Evolutionary conservation across 2,329 filamentous ascomycete genomes (phyloP).

Genomic region (Macrophomina tecta): DNA sequence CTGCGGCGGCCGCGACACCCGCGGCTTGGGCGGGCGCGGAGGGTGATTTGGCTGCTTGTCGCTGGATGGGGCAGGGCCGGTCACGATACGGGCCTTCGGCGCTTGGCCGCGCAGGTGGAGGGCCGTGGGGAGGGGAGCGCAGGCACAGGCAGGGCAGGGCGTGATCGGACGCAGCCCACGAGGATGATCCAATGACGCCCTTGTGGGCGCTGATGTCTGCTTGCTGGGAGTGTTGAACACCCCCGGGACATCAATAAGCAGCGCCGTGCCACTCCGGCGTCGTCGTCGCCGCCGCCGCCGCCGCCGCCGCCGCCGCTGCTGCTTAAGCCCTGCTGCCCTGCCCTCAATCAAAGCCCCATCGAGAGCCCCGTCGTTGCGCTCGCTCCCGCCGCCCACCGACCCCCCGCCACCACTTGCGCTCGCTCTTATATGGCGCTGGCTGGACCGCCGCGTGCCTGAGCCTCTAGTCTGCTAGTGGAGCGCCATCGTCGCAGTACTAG

Average conservation of each 20-base stretch:
- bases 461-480: constrained; percentile 10
- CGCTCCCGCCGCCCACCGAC: not conserved
- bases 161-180: constrained; percentile 22
- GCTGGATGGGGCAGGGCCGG: constrained; percentile 6
- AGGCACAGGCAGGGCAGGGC: not conserved
- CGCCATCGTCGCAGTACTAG: constrained; percentile 12
- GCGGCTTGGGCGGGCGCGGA: not conserved
- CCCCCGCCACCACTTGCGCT: not conserved
- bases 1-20: constrained; percentile 19
- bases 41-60: constrained; percentile 13
- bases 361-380: not conserved
- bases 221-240: not conserved
- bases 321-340: not conserved
- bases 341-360: not conserved
- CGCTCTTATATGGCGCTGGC: not conserved
- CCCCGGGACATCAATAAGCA: constrained; percentile 20
- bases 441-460: constrained; percentile 13
- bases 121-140: not conserved
- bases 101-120: constrained; percentile 1
- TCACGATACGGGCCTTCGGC: constrained; percentile 14
- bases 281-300: not conserved
- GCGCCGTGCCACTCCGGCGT: constrained; percentile 15
- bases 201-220: not conserved
- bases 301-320: not conserved
- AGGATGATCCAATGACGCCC: constrained; percentile 21